Evolutionary conservation across 2,329 filamentous ascomycete species (phyloP), one percentile per base, ranked within the genome.

Genomic region (Lasiodiplodia gonubiensis): DNA sequence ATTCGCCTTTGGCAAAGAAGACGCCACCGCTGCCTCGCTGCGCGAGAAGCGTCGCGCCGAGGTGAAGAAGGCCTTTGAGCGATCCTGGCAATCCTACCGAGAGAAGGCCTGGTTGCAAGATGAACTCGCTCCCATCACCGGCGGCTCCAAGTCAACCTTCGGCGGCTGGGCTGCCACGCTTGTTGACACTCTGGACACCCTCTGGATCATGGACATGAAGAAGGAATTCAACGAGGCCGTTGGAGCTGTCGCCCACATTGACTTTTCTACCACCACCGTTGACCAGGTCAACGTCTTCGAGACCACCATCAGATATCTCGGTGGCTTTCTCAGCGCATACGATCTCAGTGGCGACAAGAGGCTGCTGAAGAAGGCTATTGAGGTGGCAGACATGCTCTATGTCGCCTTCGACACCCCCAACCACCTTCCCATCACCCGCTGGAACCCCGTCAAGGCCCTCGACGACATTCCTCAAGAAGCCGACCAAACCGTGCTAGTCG

Each of bases 361-460:
- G 27, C 83, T 97, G 12, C 83, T 96, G 37, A 86, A 89, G 65
- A 95, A 96, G 79, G 92, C 93, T 1, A 84, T 90, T 42, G 90
- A 94, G 78, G 86, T 95, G 30, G 93, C 88, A 48, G 91, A 94
- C 73, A 86, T 97, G 69, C 81, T 97, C 37, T 93, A 94, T 82
- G 89, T 90, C 64, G 86, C 91, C 4, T 97, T 97, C 73, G 93
- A 97, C 78, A 97, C 94, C 0, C 94, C 94, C 0, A 97, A 98
- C 77, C 89, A 93, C 72, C 96, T 98, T 92, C 94, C 94, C 5
- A 77, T 83, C 57, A 82, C 81, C 0, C 73, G 81, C 64, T 84
- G 81, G 82, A 74, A 80, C 21, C 77, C 80, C 30, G 74, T 77
- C 60, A 74, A 76, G 14, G 79, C 78, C 18, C 73, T 79, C 4